Percentiles rank a stretch among this genome's conserved stretches.
Evolutionary conservation across 176 grass and related monocot species (phyloP).

Genomic region (Hsuehochloa calcarea): DNA sequence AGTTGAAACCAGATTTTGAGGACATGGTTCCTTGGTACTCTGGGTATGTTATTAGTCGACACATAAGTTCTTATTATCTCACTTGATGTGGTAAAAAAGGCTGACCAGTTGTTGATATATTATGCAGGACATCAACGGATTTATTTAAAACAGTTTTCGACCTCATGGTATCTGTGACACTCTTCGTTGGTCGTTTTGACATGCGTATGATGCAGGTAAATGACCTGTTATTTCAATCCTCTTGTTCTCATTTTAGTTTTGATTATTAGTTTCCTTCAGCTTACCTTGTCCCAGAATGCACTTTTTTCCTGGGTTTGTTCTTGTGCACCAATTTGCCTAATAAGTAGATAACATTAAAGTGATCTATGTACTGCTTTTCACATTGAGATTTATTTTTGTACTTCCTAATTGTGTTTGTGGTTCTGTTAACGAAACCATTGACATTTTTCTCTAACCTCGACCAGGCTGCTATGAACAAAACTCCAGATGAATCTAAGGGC

Average conservation of each 20-base stretch:
- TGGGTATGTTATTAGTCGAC: conserved; percentile 58
- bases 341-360: not conserved
- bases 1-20: conserved; percentile 94
- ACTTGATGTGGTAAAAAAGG: conserved; percentile 12
- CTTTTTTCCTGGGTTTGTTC: conserved; percentile 1
- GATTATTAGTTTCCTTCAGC: not conserved
- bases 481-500: conserved; percentile 72
- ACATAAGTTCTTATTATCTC: conserved; percentile 32
- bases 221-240: not conserved
- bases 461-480: conserved; percentile 95
- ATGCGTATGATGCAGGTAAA: conserved; percentile 99
- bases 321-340: not conserved
- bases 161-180: conserved; percentile 95
- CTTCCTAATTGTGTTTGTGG: not conserved
- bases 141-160: conserved; percentile 98
- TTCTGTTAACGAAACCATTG: conserved; percentile 28
- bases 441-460: conserved; percentile 26
- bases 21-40: conserved; percentile 99
- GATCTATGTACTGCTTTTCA: conserved; percentile 8
- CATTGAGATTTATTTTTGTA: conserved; percentile 4
- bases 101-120: conserved; percentile 14
- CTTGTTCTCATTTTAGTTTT: not conserved
- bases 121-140: conserved; percentile 90
- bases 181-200: conserved; percentile 96
- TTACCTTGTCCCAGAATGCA: not conserved